Evolutionary conservation across 2,329 filamentous ascomycete genomes (phyloP), one percentile per base, ranked within the genome.

Genomic region (Epichloe brachyelytri): DNA sequence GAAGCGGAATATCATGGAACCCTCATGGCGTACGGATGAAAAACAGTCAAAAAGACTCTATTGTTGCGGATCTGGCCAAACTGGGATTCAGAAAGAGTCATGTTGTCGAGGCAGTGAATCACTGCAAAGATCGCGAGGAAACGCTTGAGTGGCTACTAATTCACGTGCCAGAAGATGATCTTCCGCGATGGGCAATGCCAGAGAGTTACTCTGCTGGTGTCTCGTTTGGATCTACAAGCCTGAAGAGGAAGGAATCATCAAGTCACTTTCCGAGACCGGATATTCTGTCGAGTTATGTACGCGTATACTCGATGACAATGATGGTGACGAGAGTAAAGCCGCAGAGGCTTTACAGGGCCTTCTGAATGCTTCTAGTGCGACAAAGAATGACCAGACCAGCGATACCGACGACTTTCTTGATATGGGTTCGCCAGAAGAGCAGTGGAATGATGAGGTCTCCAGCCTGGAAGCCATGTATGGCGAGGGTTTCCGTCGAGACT

Each of bases 131-230:
- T 63, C 78, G 85, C 33, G 90, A 96, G 64, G 93, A 98, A 68
- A 84, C 88, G 15, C 75, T 98, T 2, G 91, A 97, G 65, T 98
- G 93, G 93, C 76, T 98, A 15, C 77, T 98, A 46, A 90, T 97
- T 48, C 91, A 98, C 67, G 89, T 98, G 2, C 93, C 93, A 1
- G 93, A 98, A 63, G 93, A 98, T 63, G 93, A 97, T 61, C 71
- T 97, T n/a, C 93, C 93, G 1, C 74, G 79, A 6, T 97, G 91
- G 89, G 88, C 88, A 59, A 71, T 98, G 41, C 93, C 93, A 0
- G 90, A 94, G 67, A 86, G 83, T 54, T 98, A 98, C 65, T 83
- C 86, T 11, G 91, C 90, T 30, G 93, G 93, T 20, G 83, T 97
- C 26, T 88, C 84, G 43, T 83, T 98, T 56, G 91, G 83, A 1